Evolutionary conservation across 257 asterid species (phyloP), one percentile per base, ranked within the genome.

Genomic region (Lithospermum erythrorhizon): DNA sequence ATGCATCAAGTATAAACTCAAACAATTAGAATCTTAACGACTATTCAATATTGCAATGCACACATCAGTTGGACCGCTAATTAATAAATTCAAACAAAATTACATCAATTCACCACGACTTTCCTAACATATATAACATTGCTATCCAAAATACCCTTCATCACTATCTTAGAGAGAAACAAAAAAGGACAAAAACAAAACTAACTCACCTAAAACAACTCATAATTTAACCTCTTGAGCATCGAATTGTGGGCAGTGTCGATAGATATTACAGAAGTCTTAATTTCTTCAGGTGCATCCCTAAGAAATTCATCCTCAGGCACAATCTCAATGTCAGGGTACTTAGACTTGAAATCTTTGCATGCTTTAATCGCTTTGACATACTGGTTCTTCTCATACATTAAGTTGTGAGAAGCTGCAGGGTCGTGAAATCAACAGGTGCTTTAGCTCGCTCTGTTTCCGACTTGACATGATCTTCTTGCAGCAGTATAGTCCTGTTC

Each of bases 301-400:
- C 76, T 74, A 49, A 78, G 64, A 79, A 89, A 93, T 35, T 93
- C 96, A 74, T 89, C 95, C 81, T 88, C 96, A 0, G 95, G 90
- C 53, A 84, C 94, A 62, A 93, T 95, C 69, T 89, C 87, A 72
- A 93, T 86, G 73, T 83, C 89, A 68, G 95, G 81, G 73, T 81
- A 86, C 64, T 87, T 93, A 19, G 97, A 82, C 81, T 78, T 93
- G 68, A 93, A 93, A 72, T 86, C 97, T 64, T 84, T 86, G 91
- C 97, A 93, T 65, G 95, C 95, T 65, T 89, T 93, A 52, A 93
- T 84, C 21, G 98, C 98, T 86, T 89, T 93, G 51, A 83, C 80
- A 69, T 93, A 93, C 76, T 93, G 98, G 75, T 83, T 86, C 75
- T 89, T 93, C 87, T 93, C 98, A 49, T 89, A 93, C 91, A 83